Conservation (phyloP, 2,329 filamentous ascomycete genomes). For the Verticillium isaacii region DNA sequence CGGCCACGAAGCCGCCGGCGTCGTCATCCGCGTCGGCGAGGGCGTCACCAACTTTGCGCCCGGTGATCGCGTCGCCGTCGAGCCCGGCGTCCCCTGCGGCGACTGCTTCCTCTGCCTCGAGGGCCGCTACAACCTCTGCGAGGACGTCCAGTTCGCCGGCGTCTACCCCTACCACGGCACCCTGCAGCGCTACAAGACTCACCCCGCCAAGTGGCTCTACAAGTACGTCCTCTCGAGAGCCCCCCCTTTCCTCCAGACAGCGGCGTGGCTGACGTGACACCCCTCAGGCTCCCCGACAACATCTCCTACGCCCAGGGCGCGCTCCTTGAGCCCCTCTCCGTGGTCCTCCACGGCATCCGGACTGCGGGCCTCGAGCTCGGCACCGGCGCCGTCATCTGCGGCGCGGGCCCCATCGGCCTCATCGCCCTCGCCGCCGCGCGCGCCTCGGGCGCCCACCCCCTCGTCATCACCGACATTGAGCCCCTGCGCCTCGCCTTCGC, state of each 20-base stretch:
- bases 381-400: slow-evolving; percentile 51
- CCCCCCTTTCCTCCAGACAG: no score
- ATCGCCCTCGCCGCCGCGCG: slow-evolving; percentile 52
- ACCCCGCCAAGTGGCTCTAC: slow-evolving; percentile 57
- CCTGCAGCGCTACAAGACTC: slow-evolving; percentile 56
- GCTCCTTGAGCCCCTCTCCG: slow-evolving; percentile 59
- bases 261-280: not conserved
- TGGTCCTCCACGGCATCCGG: slow-evolving; percentile 57
- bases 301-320: slow-evolving; percentile 55
- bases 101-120: slow-evolving; percentile 54
- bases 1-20: slow-evolving; percentile 59
- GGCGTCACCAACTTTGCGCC: slow-evolving; percentile 47
- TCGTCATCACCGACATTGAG: slow-evolving; percentile 61
- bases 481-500: slow-evolving; percentile 51
- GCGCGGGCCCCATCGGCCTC: slow-evolving; percentile 60
- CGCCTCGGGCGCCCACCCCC: slow-evolving; percentile 57
- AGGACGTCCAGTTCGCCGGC: slow-evolving; percentile 56
- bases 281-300: slow-evolving; percentile 43
- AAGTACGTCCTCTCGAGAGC: slow-evolving; percentile 23
- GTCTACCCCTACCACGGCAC: slow-evolving; percentile 58
- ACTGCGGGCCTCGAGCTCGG: slow-evolving; percentile 49
- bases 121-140: slow-evolving; percentile 61
- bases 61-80: slow-evolving; percentile 62
- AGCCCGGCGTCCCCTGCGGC: slow-evolving; percentile 61
- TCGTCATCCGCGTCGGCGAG: slow-evolving; percentile 53